Percentiles rank a stretch among this genome's conserved stretches.
Conservation (phyloP, 495 filamentous ascomycete genomes). For the Neurospora sp. region DNA sequence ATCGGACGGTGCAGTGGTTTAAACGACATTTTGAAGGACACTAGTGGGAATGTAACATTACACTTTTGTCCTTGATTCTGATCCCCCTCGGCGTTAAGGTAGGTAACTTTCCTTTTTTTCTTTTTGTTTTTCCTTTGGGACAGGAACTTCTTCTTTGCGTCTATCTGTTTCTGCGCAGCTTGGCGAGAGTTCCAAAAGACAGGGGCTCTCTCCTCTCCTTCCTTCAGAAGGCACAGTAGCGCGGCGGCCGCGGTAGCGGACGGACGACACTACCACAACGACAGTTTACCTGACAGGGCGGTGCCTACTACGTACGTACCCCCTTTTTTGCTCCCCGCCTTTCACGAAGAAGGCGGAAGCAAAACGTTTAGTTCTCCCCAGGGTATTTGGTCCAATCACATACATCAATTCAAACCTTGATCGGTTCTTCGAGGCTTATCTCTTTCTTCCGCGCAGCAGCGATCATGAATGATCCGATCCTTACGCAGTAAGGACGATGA, state of each 20-base stretch:
- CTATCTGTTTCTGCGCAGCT: neutral
- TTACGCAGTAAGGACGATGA: neutral
- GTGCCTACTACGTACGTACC: neutral
- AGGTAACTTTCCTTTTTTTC: neutral
- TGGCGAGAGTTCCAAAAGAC: neutral
- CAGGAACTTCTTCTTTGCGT: neutral
- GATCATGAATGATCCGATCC: neutral
- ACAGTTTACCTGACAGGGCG: no score
- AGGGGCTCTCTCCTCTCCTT: neutral
- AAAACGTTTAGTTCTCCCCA: neutral
- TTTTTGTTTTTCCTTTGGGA: neutral
- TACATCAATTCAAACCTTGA: neutral
- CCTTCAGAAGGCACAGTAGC: neutral
- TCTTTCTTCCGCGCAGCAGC: neutral
- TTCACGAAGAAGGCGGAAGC: neutral
- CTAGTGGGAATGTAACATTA: neutral
- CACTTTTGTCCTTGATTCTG: neutral
- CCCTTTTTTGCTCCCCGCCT: neutral
- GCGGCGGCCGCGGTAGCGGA: neutral
- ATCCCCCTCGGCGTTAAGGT: neutral
- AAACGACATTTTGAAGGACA: neutral
- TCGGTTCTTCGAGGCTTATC: neutral
- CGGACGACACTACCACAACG: neutral
- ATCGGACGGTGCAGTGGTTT: neutral
- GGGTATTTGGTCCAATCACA: neutral